Percentiles rank a stretch among this genome's conserved stretches.
Evolutionary conservation across 352 stramenopile species (phyloP).

Genomic region (Pelagophyceae sp.): DNA sequence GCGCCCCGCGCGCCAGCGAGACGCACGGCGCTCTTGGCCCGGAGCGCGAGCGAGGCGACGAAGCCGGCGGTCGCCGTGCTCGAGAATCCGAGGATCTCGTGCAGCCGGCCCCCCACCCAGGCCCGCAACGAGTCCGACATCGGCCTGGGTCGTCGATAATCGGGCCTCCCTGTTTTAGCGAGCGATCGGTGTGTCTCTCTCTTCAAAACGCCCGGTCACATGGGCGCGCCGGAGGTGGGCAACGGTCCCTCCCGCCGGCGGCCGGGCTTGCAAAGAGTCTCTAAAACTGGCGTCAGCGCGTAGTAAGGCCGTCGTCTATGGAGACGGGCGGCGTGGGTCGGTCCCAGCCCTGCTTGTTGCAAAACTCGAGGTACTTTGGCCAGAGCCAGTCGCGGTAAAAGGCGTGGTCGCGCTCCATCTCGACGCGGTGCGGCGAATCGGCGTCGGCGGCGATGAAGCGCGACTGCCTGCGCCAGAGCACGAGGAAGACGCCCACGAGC

Average conservation of each 20-base stretch:
- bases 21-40: neutral
- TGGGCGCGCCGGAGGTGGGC: too few species aligned
- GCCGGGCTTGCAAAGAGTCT: too few species aligned
- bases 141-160: too few species aligned
- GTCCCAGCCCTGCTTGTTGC: neutral
- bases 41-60: neutral
- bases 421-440: neutral
- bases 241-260: too few species aligned
- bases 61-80: neutral
- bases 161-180: too few species aligned
- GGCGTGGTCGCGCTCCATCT: neutral
- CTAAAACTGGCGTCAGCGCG: too few species aligned
- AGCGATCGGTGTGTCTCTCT: too few species aligned
- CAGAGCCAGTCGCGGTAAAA: slow-evolving; percentile 9
- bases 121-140: neutral
- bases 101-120: neutral
- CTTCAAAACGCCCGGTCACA: too few species aligned
- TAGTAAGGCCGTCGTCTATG: neutral
- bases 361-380: slow-evolving; percentile 11
- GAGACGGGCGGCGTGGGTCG: neutral
- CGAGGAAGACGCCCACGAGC: slow-evolving; percentile 5
- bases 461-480: neutral
- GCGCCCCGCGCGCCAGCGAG: neutral
- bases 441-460: neutral
- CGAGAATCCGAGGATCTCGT: neutral